Evolutionary conservation across 768 basidiomycete genomes (phyloP).

Genomic region (Auricularia cornea): DNA sequence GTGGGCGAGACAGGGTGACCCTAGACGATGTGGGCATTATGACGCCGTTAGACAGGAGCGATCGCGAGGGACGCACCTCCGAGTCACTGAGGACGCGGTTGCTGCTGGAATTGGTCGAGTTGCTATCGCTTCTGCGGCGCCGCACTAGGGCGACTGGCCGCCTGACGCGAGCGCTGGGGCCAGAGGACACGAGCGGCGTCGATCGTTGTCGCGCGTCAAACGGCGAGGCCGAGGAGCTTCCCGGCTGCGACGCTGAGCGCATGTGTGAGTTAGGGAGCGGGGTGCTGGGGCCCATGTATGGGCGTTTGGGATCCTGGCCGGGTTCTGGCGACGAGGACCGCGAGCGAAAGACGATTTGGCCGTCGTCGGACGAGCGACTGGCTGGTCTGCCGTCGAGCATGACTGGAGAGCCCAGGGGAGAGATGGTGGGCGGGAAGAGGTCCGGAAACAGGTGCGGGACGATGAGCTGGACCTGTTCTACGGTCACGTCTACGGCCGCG

Average conservation of each 20-base stretch:
- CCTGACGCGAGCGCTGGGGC: background rate
- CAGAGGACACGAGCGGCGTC: background rate
- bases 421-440: background rate
- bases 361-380: slow-evolving; percentile 39
- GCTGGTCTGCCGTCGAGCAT: slow-evolving; percentile 42
- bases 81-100: background rate
- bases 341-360: slow-evolving; percentile 24
- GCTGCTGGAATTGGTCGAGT: background rate
- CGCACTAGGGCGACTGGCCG: background rate
- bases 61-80: background rate
- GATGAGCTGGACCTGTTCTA: slow-evolving; percentile 43
- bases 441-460: slow-evolving; percentile 25
- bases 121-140: background rate
- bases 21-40: background rate
- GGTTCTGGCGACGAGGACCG: slow-evolving; percentile 24
- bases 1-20: background rate
- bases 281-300: slow-evolving; percentile 31
- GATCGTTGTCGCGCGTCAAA: background rate
- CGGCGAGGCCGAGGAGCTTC: background rate
- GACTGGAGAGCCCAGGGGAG: slow-evolving; percentile 49
- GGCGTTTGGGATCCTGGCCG: slow-evolving; percentile 23
- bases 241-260: background rate
- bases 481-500: background rate
- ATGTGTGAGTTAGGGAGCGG: slow-evolving; percentile 33
- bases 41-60: background rate